phyloP scores from a whole-genome alignment of 2,329 filamentous ascomycete species.

The Penicillium digitatum region DNA sequence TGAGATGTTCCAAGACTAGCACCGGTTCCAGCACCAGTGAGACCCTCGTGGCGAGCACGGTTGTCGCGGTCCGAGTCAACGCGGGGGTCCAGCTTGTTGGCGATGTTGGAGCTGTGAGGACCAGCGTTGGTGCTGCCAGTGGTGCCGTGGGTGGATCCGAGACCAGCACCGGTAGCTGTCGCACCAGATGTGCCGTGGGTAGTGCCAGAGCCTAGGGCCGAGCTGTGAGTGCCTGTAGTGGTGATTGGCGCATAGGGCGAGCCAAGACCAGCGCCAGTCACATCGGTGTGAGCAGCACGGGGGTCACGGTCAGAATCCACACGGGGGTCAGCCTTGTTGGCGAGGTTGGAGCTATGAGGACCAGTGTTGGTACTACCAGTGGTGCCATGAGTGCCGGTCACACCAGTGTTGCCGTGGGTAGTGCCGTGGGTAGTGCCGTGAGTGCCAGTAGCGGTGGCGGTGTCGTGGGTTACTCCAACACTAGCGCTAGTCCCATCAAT shows the following conservation, averaged over 20 bases:
- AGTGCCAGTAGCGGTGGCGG: not conserved
- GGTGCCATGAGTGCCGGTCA: not conserved
- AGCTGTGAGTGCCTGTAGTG: not conserved
- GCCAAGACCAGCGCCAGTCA: not conserved
- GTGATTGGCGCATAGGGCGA: not conserved
- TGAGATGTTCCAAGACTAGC: not conserved
- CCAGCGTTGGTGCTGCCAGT: conserved; percentile 27
- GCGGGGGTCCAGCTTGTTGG: conserved; percentile 32
- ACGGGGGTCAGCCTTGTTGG: conserved; percentile 18
- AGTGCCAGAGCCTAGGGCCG: not conserved
- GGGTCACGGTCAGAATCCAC: conserved; percentile 25
- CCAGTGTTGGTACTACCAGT: conserved; percentile 6
- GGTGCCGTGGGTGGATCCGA: not conserved
- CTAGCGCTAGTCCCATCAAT: not conserved
- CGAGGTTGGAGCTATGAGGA: conserved; percentile 23
- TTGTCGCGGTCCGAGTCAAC: conserved; percentile 39
- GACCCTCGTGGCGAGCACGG: conserved; percentile 3
- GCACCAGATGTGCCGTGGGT: not conserved
- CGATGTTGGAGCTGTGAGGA: conserved; percentile 34
- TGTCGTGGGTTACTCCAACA: not conserved
- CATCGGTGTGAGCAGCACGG: conserved; percentile 1
- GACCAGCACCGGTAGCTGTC: not conserved
- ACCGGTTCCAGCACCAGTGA: not conserved
- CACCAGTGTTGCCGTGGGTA: not conserved
- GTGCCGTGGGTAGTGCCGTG: not conserved